phyloP scores from a whole-genome alignment of 169 alveolate genomes.

The Plasmodium gallinaceum region DNA sequence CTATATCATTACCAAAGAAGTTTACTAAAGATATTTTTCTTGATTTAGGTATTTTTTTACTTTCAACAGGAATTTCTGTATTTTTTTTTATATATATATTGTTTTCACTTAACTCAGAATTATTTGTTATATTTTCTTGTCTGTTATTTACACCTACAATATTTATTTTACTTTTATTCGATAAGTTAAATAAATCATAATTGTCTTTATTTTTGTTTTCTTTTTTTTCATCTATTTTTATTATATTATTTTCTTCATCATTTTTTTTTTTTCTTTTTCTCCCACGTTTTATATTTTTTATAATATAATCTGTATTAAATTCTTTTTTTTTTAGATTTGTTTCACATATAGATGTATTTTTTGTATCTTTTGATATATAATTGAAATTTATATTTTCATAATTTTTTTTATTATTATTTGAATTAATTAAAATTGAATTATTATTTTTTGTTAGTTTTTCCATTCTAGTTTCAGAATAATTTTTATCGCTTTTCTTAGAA shows the following conservation, averaged over 20 bases:
- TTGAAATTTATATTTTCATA: neutral
- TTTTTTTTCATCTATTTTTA: neutral
- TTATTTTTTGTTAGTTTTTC: too few relatives aligned
- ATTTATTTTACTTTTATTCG: too few relatives aligned
- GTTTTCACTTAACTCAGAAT: too few relatives aligned
- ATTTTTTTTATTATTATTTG: too few relatives aligned
- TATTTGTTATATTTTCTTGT: too few relatives aligned
- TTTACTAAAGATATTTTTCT: conserved; percentile 35
- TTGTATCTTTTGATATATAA: neutral
- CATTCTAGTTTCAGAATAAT: too few relatives aligned
- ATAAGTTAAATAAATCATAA: neutral
- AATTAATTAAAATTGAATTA: too few relatives aligned
- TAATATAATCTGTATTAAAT: neutral
- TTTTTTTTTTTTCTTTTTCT: neutral
- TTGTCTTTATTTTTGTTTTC: neutral
- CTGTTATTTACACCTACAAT: too few relatives aligned
- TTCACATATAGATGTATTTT: neutral
- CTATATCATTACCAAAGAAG: conserved; percentile 35
- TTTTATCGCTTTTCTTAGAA: too few relatives aligned
- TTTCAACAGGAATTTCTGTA: neutral
- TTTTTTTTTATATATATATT: neutral
- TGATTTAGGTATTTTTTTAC: neutral
- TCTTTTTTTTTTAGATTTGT: neutral
- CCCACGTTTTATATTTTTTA: too few relatives aligned
- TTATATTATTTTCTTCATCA: neutral